Base-by-base conservation (phyloP, 352 stramenopile genomes). In the Pythium aristosporum region DNA sequence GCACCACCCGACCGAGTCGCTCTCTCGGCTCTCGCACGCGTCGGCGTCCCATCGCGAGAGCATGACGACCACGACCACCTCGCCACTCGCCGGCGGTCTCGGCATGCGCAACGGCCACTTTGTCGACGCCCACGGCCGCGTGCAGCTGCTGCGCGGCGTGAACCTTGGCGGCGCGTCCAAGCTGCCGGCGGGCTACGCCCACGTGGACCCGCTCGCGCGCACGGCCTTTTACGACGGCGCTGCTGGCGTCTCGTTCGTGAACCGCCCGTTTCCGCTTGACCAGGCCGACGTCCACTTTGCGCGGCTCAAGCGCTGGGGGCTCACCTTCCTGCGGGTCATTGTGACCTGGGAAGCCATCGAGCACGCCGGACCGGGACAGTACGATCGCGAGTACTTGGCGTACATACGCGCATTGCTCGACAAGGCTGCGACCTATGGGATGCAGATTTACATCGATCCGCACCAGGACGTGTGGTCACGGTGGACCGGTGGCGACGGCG, bases 401-500 rank as follows among this genome's bases (percentile, higher is more conserved):
- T 97, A 97, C 66, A 61, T 97, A 21, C 71, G 73, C 11, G 65
- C 74, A 8, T 25, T 97, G 1, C 53, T 97, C 25, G 52, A 75
- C 51, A 80, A 84, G 43, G 84, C 85, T 2, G 70, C 59, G 10
- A 71, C 81, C 20, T 91, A 86, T 64, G 80, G 71, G n/a, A 74
- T 98, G n/a, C 68, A 72, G 32, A 71, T 97, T 21, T 96, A 93
- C 59, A 81, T 98, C n/a, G 88, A 98, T 52, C 88, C 86, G 9
- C 91, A 98, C 58, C 91, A 98, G 74, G 91, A 98, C 65, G 89
- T 97, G 23, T 98, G 89, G 89, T 95, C 84, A 18, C 81, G 90
- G 18, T 98, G 79, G 77, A 96, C 89, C 0, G 91, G 91, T 20
- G 91, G 91, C 1, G 89, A 97, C 62, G 91, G 91, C 20, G 88